These are phyloP conservation scores for Liquidambar formosana DNA, from an alignment of 164 flowering plant species.

Conservation along the genomic window DNA sequence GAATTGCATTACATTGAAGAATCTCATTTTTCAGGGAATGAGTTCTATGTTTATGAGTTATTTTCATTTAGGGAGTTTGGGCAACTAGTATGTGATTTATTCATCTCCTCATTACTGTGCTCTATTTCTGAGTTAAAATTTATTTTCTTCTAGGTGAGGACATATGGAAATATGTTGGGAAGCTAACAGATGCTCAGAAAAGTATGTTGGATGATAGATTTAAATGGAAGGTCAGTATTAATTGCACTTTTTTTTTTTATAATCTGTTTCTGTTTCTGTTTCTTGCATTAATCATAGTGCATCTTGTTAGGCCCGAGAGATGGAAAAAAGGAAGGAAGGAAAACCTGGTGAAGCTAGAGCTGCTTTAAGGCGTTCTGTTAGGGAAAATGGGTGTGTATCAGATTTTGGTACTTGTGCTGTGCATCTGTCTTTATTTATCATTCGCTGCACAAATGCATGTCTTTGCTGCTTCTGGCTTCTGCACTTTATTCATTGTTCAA, in stretches of 20 bases:
- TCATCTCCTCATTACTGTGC: neutral
- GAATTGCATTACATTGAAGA: neutral
- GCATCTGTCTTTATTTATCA: neutral
- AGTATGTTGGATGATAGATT: slow-evolving; percentile 99
- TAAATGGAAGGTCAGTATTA: slow-evolving; percentile 83
- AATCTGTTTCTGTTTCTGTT: slow-evolving; percentile 8
- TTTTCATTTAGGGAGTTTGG: neutral
- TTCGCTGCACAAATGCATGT: too few species aligned
- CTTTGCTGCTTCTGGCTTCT: neutral
- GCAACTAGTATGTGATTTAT: neutral
- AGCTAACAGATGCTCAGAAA: slow-evolving; percentile 92
- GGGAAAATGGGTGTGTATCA: slow-evolving; percentile 80
- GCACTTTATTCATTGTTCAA: neutral
- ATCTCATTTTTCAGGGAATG: neutral
- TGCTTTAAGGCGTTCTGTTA: slow-evolving; percentile 83
- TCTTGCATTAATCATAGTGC: slow-evolving; percentile 3
- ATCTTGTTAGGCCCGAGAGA: slow-evolving; percentile 75
- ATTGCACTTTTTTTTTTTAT: neutral
- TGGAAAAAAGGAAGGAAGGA: slow-evolving; percentile 97
- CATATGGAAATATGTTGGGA: slow-evolving; percentile 94
- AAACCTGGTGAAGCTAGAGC: slow-evolving; percentile 96
- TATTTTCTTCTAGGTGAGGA: slow-evolving; percentile 71
- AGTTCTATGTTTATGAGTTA: neutral
- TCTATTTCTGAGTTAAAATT: neutral
- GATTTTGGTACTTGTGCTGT: neutral